These are phyloP conservation scores for Lasiodiplodia sp. DNA, from an alignment of 2,329 filamentous ascomycete species.

Conservation along the genomic window DNA sequence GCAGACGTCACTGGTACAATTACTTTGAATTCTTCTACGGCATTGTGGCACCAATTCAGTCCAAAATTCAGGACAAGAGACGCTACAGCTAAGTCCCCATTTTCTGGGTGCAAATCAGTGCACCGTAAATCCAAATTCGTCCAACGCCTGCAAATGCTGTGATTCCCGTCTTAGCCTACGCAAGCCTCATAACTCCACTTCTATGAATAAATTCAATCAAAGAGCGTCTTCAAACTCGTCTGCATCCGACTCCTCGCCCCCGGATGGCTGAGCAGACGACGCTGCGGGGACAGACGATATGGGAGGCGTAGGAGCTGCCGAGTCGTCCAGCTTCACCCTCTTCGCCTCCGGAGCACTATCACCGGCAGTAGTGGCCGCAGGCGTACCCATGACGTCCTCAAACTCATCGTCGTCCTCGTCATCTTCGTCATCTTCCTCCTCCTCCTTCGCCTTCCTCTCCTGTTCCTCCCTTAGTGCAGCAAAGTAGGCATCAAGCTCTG, in stretches of 20 bases:
- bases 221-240: constrained; percentile 57
- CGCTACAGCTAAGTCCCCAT: background rate
- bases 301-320: constrained; percentile 43
- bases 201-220: constrained; percentile 37
- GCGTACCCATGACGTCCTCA: constrained; percentile 46
- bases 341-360: constrained; percentile 60
- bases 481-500: constrained; percentile 72
- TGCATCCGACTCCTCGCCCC: constrained; percentile 56
- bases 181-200: constrained; percentile 38
- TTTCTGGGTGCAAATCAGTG: background rate
- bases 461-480: constrained; percentile 70
- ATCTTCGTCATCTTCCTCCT: constrained; percentile 59
- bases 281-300: constrained; percentile 44
- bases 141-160: constrained; percentile 31
- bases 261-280: constrained; percentile 48
- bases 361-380: constrained; percentile 35
- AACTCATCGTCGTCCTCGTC: constrained; percentile 57
- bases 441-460: constrained; percentile 52
- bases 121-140: background rate
- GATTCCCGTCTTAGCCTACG: background rate
- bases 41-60: background rate
- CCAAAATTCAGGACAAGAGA: background rate
- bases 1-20: constrained; percentile 17
- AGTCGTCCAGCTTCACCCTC: constrained; percentile 66
- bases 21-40: background rate